Evolutionary conservation across 805 yeast species (phyloP), one percentile per base, ranked within the genome.

Genomic region (Candida ipomoeae): DNA sequence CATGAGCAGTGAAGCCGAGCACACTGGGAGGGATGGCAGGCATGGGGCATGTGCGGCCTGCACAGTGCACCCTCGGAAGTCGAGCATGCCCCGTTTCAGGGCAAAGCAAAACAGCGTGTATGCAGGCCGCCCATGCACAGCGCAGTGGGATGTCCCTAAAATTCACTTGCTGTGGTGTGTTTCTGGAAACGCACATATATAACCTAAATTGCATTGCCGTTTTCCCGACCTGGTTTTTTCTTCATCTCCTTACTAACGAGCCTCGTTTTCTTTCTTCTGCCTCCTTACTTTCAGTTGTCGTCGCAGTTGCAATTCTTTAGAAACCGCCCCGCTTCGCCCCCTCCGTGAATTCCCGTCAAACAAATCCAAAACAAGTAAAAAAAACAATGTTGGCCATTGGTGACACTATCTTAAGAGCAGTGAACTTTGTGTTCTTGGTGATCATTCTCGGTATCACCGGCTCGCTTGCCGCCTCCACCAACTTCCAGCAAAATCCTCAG

Each of bases 401-500:
- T 62, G 96, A 90, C 73, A 74, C 84, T 60, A 69, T 83, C 56
- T 79, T 90, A 62, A 87, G 99, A 77, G 74, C 70, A 40, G 60
- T 84, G 48, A 87, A 89, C 78, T 85, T 91, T 63, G 74, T 82
- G 62, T 84, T 89, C 71, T 79, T 90, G 56, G 83, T 83, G 52
- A 81, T 91, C 63, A 80, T 84, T 49, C 81, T 94, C 55, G 99
- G 97, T 68, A 78, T 92, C 63, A 81, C 94, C 57, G 96, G 90
- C 59, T 85, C 94, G n/a, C 81, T 92, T 62, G 85, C 89, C 52
- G 87, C 88, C 54, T 79, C 86, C 55, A 72, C 80, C 35, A 60
- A 62, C 37, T 48, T 50, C 50, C 83, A 80, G 63, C 64, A 65
- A 60, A 75, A 80, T 66, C 84, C 96, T 44, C 94, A 94, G 71